These are phyloP conservation scores for Nicotiana attenuata DNA, from an alignment of 257 asterid species.

Conservation along the genomic window DNA sequence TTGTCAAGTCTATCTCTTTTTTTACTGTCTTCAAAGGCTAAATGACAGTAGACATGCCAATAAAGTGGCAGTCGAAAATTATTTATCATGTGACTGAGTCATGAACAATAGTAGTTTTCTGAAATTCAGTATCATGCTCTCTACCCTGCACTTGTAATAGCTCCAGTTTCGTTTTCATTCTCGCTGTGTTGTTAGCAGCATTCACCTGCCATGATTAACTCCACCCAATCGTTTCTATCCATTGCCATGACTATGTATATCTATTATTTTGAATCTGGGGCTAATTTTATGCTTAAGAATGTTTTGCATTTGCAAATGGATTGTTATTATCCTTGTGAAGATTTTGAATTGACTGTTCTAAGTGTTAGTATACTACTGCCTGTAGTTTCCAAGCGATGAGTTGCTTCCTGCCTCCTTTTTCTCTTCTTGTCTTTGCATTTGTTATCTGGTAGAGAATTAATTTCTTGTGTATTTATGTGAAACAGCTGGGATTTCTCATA, in stretches of 20 bases:
- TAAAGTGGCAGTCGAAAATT: background rate
- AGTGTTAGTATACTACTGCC: background rate
- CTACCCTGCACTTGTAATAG: background rate
- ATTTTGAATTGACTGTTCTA: background rate
- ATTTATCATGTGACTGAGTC: background rate
- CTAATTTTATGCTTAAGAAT: background rate
- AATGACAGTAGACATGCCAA: background rate
- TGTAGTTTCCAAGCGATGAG: background rate
- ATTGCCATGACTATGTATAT: background rate
- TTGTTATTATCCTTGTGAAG: background rate
- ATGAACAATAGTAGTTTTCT: background rate
- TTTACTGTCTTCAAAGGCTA: background rate
- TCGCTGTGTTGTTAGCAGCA: background rate
- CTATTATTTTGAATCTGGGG: background rate
- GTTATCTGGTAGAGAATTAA: conserved; percentile 11
- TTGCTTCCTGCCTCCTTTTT: background rate
- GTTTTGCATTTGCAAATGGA: background rate
- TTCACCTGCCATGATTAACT: background rate
- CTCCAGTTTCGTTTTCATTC: background rate
- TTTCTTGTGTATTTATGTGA: conserved; percentile 7
- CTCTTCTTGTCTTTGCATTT: conserved; percentile 14
- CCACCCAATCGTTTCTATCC: background rate
- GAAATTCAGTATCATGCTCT: background rate
- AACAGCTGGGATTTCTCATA: conserved; percentile 37
- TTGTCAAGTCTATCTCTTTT: background rate